Evolutionary conservation across 257 asterid species (phyloP).

Genomic region (Eucommia ulmoides): DNA sequence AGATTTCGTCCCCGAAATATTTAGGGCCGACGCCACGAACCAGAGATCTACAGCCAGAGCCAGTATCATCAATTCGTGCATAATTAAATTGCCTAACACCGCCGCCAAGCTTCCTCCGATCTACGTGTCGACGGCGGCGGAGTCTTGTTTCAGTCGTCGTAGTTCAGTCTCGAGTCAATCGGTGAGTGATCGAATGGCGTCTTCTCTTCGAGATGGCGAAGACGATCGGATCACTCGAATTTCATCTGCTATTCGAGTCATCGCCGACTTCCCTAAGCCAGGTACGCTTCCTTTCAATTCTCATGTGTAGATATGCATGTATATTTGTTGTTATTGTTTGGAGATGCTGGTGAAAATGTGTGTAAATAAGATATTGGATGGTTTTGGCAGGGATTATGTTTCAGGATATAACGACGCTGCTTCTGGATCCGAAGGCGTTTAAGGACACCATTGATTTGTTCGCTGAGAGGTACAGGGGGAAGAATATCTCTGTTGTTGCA

Average conservation of each 20-base stretch:
- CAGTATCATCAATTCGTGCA: too few species aligned
- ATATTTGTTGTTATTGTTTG: too few species aligned
- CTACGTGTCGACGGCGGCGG: conserved; percentile 12
- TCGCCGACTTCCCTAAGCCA: conserved; percentile 86
- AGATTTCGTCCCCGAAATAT: too few species aligned
- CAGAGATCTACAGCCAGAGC: too few species aligned
- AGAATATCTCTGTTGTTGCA: conserved; percentile 63
- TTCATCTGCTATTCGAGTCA: conserved; percentile 67
- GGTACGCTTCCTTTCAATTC: conserved; percentile 23
- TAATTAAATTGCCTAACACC: background rate
- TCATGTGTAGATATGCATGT: too few species aligned
- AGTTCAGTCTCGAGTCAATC: conserved; percentile 9
- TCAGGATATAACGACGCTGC: conserved; percentile 89
- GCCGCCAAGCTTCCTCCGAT: background rate
- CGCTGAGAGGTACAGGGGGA: conserved; percentile 69
- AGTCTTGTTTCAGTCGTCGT: conserved; percentile 9
- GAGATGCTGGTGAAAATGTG: conserved; percentile 1
- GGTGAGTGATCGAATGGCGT: conserved; percentile 22
- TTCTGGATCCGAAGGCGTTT: conserved; percentile 77
- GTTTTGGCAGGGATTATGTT: conserved; percentile 56
- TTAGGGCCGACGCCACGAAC: too few species aligned
- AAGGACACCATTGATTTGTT: conserved; percentile 88
- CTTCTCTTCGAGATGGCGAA: conserved; percentile 12
- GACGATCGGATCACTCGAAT: conserved; percentile 65
- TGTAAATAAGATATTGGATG: background rate